Percentiles rank a stretch among this genome's conserved stretches.
These are phyloP conservation scores for Phylloporus sp. DNA, from an alignment of 768 basidiomycete genomes.

Conservation along the genomic window DNA sequence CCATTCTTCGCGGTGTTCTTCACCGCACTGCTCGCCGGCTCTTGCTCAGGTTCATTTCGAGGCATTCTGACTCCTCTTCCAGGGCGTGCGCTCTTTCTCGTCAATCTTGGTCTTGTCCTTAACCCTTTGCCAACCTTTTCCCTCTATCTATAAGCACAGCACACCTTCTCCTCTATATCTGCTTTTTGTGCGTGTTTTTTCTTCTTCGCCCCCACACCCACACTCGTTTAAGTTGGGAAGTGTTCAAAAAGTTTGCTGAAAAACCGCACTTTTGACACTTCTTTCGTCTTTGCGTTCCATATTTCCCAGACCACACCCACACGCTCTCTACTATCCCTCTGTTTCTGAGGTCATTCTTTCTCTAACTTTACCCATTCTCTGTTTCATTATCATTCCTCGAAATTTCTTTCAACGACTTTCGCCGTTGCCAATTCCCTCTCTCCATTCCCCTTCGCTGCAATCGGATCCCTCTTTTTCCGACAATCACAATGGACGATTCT, in stretches of 20 bases:
- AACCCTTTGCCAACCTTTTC: slow-evolving; percentile 32
- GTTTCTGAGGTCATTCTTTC: slow-evolving; percentile 42
- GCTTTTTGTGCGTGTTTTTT: slow-evolving; percentile 42
- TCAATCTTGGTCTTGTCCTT: slow-evolving; percentile 33
- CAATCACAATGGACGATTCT: slow-evolving; percentile 61
- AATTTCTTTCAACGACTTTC: slow-evolving; percentile 36
- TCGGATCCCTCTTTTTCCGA: slow-evolving; percentile 21
- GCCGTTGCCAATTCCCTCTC: slow-evolving; percentile 49
- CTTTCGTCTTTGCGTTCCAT: slow-evolving; percentile 21
- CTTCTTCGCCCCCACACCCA: slow-evolving; percentile 26
- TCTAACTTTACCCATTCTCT: slow-evolving; percentile 52
- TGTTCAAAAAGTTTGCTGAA: slow-evolving; percentile 27
- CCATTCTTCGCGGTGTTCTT: not conserved
- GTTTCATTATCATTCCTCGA: slow-evolving; percentile 41
- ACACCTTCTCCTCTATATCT: slow-evolving; percentile 30
- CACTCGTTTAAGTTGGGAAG: slow-evolving; percentile 30
- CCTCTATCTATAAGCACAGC: slow-evolving; percentile 40
- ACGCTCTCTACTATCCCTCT: slow-evolving; percentile 43
- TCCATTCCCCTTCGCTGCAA: slow-evolving; percentile 34
- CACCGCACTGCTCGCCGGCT: not conserved
- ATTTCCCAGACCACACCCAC: slow-evolving; percentile 33
- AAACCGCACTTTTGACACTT: slow-evolving; percentile 28
- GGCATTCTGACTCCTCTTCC: slow-evolving; percentile 6
- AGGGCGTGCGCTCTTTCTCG: slow-evolving; percentile 31
- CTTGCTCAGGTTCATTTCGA: not conserved